phyloP scores from a whole-genome alignment of 176 grass and related monocot species.

The Raddia distichophylla region DNA sequence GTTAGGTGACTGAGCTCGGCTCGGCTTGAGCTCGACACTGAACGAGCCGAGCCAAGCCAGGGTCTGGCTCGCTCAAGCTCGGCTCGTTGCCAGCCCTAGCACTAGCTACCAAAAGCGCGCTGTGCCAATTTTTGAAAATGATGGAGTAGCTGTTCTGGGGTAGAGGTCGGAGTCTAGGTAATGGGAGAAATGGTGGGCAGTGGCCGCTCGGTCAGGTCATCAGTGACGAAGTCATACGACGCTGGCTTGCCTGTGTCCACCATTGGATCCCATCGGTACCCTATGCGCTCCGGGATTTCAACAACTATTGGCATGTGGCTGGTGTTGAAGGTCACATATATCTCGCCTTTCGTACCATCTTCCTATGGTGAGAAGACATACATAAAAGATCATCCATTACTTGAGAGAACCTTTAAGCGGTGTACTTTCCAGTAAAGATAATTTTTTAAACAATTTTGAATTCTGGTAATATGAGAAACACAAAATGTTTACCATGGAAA shows the following conservation, averaged over 20 bases:
- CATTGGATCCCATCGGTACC: slow-evolving; percentile 68
- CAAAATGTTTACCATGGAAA: slow-evolving; percentile 59
- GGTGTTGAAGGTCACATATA: slow-evolving; percentile 90
- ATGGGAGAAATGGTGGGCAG: slow-evolving; percentile 52
- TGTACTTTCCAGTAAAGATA: not conserved
- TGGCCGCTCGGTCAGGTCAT: slow-evolving; percentile 55
- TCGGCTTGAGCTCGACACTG: too few species aligned
- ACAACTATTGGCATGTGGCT: slow-evolving; percentile 64
- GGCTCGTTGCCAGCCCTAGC: too few species aligned
- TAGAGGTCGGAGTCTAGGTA: slow-evolving; percentile 81
- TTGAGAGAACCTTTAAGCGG: not conserved
- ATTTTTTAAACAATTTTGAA: not conserved
- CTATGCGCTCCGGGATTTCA: slow-evolving; percentile 60
- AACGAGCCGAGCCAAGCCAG: too few species aligned
- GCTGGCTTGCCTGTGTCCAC: slow-evolving; percentile 81
- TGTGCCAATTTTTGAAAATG: not conserved
- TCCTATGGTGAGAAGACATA: slow-evolving; percentile 41
- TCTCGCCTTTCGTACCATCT: slow-evolving; percentile 63
- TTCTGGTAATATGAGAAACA: not conserved
- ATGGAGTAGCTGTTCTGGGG: slow-evolving; percentile 87
- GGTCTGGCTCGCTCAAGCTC: too few species aligned
- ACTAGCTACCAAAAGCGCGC: too few species aligned
- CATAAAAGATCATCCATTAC: not conserved
- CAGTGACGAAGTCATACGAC: slow-evolving; percentile 81
- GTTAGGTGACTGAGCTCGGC: too few species aligned